phyloP scores from a whole-genome alignment of 2,329 filamentous ascomycete genomes.

The Paracoccidioides lutzii region DNA sequence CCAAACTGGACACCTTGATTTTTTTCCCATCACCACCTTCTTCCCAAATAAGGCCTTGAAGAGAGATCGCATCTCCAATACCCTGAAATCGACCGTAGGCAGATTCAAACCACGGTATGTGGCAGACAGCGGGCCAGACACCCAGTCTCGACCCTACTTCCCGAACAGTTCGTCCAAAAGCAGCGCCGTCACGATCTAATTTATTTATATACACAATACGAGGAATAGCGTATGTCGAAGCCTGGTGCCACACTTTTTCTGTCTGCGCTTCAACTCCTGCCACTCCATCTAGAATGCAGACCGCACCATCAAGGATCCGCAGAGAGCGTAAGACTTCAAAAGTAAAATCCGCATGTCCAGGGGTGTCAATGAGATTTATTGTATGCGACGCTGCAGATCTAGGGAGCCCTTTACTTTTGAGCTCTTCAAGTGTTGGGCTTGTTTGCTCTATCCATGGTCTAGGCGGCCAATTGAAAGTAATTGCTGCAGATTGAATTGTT shows the following conservation, averaged over 20 bases:
- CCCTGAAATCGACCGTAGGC: conserved; percentile 64
- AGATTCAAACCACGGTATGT: conserved; percentile 83
- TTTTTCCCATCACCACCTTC: conserved; percentile 52
- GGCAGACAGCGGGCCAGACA: conserved; percentile 81
- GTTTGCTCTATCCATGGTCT: conserved; percentile 12
- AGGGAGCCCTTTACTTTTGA: conserved; percentile 30
- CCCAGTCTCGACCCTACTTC: conserved; percentile 70
- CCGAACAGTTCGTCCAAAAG: conserved; percentile 71
- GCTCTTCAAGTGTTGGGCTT: conserved; percentile 11
- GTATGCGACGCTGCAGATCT: conserved; percentile 48
- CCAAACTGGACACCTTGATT: conserved; percentile 43
- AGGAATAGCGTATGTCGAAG: conserved; percentile 73
- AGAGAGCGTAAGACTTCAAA: conserved; percentile 91
- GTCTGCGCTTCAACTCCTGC: conserved; percentile 94
- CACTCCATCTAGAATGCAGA: conserved; percentile 87
- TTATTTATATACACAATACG: conserved; percentile 75
- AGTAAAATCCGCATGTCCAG: conserved; percentile 92
- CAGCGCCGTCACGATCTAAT: conserved; percentile 67
- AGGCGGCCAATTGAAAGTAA: conserved; percentile 87
- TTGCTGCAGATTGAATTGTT: conserved; percentile 93
- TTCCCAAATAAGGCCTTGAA: conserved; percentile 63
- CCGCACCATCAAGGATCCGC: conserved; percentile 72
- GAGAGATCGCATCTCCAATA: conserved; percentile 68
- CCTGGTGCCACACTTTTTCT: conserved; percentile 89
- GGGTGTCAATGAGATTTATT: conserved; percentile 89